Evolutionary conservation across 2,329 filamentous ascomycete species (phyloP).

Genomic region (Bipolaris victoriae): DNA sequence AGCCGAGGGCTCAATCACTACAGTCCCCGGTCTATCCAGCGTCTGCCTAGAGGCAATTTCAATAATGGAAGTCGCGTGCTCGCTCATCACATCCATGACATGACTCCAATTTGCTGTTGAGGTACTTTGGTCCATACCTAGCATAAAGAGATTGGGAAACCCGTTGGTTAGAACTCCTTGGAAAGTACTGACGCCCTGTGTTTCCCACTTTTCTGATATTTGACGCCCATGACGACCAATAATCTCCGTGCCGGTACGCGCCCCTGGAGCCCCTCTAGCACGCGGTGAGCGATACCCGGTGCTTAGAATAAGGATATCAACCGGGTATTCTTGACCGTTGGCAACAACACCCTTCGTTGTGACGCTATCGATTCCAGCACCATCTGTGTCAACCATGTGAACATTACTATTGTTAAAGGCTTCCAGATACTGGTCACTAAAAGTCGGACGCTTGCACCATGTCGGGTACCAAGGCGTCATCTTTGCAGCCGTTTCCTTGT

Average conservation of each 20-base stretch:
- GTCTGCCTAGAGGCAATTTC: neutral
- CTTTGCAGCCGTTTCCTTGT: conserved; percentile 56
- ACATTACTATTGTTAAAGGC: conserved; percentile 66
- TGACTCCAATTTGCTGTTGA: conserved; percentile 13
- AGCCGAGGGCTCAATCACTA: conserved; percentile 11
- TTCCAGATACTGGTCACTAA: conserved; percentile 65
- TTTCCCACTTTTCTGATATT: conserved; percentile 54
- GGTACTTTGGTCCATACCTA: conserved; percentile 6
- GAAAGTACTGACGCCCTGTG: conserved; percentile 51
- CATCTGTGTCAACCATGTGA: conserved; percentile 65
- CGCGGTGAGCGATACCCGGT: conserved; percentile 50
- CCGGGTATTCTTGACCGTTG: conserved; percentile 55
- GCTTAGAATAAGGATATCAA: conserved; percentile 56
- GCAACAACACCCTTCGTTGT: conserved; percentile 55
- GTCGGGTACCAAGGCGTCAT: conserved; percentile 64
- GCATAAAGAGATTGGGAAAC: conserved; percentile 30
- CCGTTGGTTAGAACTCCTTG: conserved; percentile 45
- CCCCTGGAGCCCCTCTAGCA: conserved; percentile 9
- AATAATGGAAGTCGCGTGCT: conserved; percentile 16
- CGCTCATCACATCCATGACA: conserved; percentile 10
- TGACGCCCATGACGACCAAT: conserved; percentile 51
- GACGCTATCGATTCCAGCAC: conserved; percentile 56
- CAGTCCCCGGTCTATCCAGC: neutral
- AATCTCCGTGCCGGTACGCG: conserved; percentile 39
- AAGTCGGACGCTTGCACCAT: conserved; percentile 69